Evolutionary conservation across 495 filamentous ascomycete species (phyloP).

Genomic region (Astrothelium macrocarpum): DNA sequence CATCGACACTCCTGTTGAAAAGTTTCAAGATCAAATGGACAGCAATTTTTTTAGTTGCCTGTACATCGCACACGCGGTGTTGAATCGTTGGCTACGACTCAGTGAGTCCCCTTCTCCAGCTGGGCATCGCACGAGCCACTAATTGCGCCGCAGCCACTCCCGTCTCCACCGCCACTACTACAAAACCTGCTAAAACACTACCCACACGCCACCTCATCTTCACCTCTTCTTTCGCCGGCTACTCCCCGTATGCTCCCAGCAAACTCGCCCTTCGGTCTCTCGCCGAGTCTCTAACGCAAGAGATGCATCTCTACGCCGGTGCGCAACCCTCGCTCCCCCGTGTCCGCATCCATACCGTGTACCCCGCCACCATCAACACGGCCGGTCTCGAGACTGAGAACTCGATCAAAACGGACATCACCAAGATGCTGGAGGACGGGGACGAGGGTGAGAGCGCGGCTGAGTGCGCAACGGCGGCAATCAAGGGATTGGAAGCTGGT

Average conservation of each 20-base stretch:
- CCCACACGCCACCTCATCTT: constrained; percentile 10
- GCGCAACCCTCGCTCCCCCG: constrained; percentile 11
- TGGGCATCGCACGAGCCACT: background rate
- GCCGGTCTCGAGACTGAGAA: constrained; percentile 9
- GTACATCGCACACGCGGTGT: constrained; percentile 18
- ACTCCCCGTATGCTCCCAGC: constrained; percentile 7
- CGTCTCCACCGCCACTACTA: background rate
- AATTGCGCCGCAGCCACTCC: background rate
- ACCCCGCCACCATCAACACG: constrained; percentile 9
- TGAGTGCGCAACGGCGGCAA: constrained; percentile 5
- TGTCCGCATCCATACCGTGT: constrained; percentile 10
- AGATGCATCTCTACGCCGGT: constrained; percentile 10
- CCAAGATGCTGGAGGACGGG: constrained; percentile 13
- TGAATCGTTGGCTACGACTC: constrained; percentile 42
- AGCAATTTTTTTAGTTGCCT: constrained; percentile 10
- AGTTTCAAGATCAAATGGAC: constrained; percentile 36
- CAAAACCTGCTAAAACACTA: background rate
- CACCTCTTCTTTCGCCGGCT: constrained; percentile 11
- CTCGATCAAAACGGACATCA: constrained; percentile 8
- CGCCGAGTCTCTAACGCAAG: constrained; percentile 3
- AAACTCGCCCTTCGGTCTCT: constrained; percentile 12
- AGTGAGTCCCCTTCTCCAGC: too few relatives aligned
- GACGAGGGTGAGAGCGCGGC: constrained; percentile 5
- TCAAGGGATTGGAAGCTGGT: constrained; percentile 9
- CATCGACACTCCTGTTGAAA: constrained; percentile 29